Conservation (phyloP, 2,329 filamentous ascomycete species). For the Apiospora arundinis region DNA sequence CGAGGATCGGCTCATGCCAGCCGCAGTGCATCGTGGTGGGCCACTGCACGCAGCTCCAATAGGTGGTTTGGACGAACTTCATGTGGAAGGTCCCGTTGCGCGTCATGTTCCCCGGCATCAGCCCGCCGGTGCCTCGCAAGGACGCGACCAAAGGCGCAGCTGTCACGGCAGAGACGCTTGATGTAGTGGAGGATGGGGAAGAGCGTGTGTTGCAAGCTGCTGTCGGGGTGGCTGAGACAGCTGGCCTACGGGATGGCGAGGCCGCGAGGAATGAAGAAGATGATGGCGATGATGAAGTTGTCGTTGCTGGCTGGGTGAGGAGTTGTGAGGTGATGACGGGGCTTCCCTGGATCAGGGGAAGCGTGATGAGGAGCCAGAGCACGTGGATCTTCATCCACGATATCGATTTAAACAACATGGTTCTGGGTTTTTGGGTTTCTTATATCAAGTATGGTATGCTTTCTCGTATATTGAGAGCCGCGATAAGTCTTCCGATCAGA, state of each 20-base stretch:
- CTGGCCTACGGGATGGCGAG: neutral
- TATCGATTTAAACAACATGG: neutral
- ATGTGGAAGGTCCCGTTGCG: neutral
- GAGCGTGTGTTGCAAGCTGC: neutral
- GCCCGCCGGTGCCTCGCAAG: neutral
- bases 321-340: constrained; percentile 21
- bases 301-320: constrained; percentile 4
- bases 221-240: neutral
- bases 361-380: neutral
- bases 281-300: neutral
- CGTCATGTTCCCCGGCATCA: neutral
- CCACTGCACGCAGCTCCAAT: constrained; percentile 44
- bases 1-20: constrained; percentile 46
- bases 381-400: constrained; percentile 15
- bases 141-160: neutral
- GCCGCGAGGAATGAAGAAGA: neutral
- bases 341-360: neutral
- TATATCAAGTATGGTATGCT: neutral
- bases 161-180: neutral
- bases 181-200: neutral
- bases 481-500: neutral
- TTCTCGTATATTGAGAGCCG: neutral
- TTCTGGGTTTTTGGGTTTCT: neutral
- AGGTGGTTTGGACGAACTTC: constrained; percentile 45
- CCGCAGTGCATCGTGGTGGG: constrained; percentile 45